Conservation (phyloP, 2,329 filamentous ascomycete species). For the Aspergillus pseudotamarii region DNA sequence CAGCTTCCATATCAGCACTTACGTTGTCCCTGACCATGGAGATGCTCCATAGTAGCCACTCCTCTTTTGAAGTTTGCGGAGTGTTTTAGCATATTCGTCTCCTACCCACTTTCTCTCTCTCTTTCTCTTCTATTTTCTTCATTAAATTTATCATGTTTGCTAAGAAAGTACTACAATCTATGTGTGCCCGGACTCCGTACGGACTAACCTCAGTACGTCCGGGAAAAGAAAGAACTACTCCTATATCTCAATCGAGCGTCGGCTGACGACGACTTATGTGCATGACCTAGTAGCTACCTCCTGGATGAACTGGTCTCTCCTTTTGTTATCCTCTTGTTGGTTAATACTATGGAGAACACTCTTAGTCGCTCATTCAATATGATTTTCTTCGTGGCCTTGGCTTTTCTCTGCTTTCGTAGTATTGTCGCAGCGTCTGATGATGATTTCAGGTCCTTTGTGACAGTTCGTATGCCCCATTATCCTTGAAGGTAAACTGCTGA, state of each 20-base stretch:
- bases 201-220: background rate
- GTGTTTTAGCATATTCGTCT: conserved; percentile 14
- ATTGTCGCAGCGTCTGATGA: conserved; percentile 29
- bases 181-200: conserved; percentile 2
- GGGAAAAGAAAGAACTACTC: background rate
- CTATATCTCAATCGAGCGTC: background rate
- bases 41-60: conserved; percentile 8
- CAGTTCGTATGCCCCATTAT: conserved; percentile 23
- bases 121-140: background rate
- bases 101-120: conserved; percentile 7
- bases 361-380: conserved; percentile 34
- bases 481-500: background rate
- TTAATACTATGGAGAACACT: conserved; percentile 23
- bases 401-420: conserved; percentile 27
- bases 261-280: conserved; percentile 10
- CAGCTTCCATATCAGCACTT: conserved; percentile 26
- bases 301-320: conserved; percentile 4
- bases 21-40: conserved; percentile 23
- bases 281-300: conserved; percentile 10
- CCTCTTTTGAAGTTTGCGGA: conserved; percentile 11
- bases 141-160: background rate
- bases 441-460: conserved; percentile 40
- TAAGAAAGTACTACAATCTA: background rate
- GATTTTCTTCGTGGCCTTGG: conserved; percentile 29
- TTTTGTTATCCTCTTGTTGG: conserved; percentile 13